Evolutionary conservation across 1,284 basidiomycete species (phyloP).

Genomic region (Puccinia hordei): DNA sequence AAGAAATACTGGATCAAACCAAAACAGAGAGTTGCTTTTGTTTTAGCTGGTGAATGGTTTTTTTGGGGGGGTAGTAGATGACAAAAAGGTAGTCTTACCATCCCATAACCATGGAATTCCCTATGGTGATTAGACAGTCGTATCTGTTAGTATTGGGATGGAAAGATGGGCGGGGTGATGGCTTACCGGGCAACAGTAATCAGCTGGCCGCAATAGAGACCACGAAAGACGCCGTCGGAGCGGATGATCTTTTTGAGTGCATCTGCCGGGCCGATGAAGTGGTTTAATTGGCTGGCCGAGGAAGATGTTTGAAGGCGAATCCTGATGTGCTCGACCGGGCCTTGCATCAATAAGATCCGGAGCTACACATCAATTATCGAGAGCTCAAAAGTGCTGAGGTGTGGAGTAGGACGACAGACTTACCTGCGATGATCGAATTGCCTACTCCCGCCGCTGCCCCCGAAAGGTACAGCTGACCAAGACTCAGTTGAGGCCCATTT

Average conservation of each 20-base stretch:
- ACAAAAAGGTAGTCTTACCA: conserved; percentile 15
- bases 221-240: conserved; percentile 39
- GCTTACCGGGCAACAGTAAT: conserved; percentile 34
- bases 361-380: not conserved
- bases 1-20: conserved; percentile 73
- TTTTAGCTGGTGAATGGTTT: not conserved
- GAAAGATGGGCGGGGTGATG: not conserved
- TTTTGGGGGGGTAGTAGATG: not conserved
- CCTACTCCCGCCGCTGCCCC: conserved; percentile 84
- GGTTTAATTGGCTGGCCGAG: conserved; percentile 30
- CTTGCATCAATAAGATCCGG: conserved; percentile 57
- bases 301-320: conserved; percentile 68
- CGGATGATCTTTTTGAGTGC: conserved; percentile 33
- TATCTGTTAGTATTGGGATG: not conserved
- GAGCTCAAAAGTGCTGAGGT: not conserved
- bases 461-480: conserved; percentile 72
- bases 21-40: not conserved
- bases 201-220: conserved; percentile 30
- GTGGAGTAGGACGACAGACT: not conserved
- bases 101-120: conserved; percentile 50
- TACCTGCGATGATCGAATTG: conserved; percentile 78
- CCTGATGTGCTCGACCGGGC: conserved; percentile 95
- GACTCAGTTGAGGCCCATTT: conserved; percentile 62
- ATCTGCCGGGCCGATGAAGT: conserved; percentile 17
- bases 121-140: conserved; percentile 5